phyloP scores from a whole-genome alignment of 1,139 yeast species.

The Pichia norvegensis region DNA sequence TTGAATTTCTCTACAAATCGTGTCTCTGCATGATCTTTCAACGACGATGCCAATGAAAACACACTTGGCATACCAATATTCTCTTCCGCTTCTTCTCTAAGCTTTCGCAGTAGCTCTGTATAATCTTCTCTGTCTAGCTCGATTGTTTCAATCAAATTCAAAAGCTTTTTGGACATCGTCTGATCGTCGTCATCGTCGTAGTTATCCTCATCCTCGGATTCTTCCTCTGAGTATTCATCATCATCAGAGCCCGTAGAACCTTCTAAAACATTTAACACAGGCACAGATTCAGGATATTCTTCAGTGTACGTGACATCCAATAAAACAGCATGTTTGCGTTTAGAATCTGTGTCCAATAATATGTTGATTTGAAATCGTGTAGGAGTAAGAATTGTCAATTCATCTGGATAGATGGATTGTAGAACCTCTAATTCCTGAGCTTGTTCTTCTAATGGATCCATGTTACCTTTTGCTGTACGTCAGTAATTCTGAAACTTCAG shows the following conservation, averaged over 20 bases:
- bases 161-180: constrained; percentile 38
- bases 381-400: constrained; percentile 42
- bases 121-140: constrained; percentile 44
- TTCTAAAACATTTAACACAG: constrained; percentile 38
- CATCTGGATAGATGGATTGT: constrained; percentile 90
- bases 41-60: constrained; percentile 64
- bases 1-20: constrained; percentile 51
- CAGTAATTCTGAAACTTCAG: too few species aligned
- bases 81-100: constrained; percentile 59
- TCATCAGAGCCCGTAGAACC: constrained; percentile 30
- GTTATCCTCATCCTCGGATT: constrained; percentile 32
- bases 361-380: constrained; percentile 41
- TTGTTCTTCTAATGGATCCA: constrained; percentile 74
- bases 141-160: constrained; percentile 50
- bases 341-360: constrained; percentile 52
- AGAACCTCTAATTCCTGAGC: constrained; percentile 74
- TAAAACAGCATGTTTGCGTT: constrained; percentile 42
- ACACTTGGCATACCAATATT: constrained; percentile 85
- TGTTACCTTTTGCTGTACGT: too few species aligned
- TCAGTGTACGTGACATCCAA: constrained; percentile 61
- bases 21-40: constrained; percentile 75
- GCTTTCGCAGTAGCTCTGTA: constrained; percentile 32
- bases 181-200: constrained; percentile 38
- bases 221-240: constrained; percentile 24
- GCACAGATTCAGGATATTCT: constrained; percentile 63